These are phyloP conservation scores for Podaxis mareebaensis DNA, from an alignment of 768 basidiomycete genomes.

Conservation along the genomic window DNA sequence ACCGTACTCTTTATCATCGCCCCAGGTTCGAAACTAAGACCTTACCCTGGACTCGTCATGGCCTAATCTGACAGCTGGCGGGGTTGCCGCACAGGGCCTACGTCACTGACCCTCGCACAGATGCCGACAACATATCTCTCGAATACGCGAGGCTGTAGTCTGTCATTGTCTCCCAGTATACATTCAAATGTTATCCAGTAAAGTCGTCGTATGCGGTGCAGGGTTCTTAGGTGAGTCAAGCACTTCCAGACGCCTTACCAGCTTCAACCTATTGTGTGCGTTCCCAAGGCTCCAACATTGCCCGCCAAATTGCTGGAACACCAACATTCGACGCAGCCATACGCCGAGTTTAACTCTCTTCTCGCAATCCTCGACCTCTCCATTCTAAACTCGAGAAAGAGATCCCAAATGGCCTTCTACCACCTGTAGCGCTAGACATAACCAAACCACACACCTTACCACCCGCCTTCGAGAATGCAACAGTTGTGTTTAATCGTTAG, in stretches of 20 bases:
- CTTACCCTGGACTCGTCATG: not conserved
- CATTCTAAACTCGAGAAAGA: slow-evolving; percentile 32
- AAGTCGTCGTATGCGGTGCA: slow-evolving; percentile 54
- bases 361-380: slow-evolving; percentile 52
- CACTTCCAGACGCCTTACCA: not conserved
- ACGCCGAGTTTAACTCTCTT: slow-evolving; percentile 57
- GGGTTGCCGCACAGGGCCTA: not conserved
- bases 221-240: slow-evolving; percentile 56
- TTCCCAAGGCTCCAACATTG: slow-evolving; percentile 57
- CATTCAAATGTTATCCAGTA: slow-evolving; percentile 25
- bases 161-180: not conserved
- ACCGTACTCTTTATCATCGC: not conserved
- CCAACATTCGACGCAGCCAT: slow-evolving; percentile 21
- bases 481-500: slow-evolving; percentile 72
- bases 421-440: slow-evolving; percentile 51
- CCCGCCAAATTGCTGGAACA: slow-evolving; percentile 44
- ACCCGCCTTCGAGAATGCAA: slow-evolving; percentile 53
- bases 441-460: slow-evolving; percentile 48
- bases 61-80: not conserved
- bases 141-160: not conserved
- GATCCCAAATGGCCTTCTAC: slow-evolving; percentile 39
- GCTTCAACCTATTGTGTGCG: not conserved
- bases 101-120: not conserved
- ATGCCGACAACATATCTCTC: not conserved
- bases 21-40: not conserved